Evolutionary conservation across 495 filamentous ascomycete genomes (phyloP), one percentile per base, ranked within the genome.

Genomic region (Penicillium lividum): DNA sequence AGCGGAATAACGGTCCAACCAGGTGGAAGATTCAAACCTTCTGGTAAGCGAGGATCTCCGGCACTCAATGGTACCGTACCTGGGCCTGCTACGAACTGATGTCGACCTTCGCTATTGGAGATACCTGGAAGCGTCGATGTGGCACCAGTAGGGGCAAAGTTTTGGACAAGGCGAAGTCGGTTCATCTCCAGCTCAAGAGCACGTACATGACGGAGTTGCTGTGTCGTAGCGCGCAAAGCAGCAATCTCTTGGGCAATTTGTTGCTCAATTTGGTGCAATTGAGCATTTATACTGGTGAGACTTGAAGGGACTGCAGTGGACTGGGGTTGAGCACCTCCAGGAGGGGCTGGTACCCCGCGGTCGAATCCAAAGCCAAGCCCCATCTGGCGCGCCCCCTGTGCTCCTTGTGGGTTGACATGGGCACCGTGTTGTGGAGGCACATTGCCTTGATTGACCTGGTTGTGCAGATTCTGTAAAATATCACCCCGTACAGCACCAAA

Each of bases 1-100:
- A 92, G 77, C 52, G 89, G 89, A 33, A 89, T 73, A 29, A 95
- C 68, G 25, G 84, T 86, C 90, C 90, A 95, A 7, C 90, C 90
- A 42, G 81, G 77, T 3, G 91, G 91, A 30, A 95, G 82, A 11
- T 73, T 82, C 13, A 93, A 76, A 8, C 91, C 90, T 40, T 86
- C 82, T 3, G 90, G 90, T 18, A 93, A 75, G 43, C 88, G 84
- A 25, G 83, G 67, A 65, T 90, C 86, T 18, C 87, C 89, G 13
- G 88, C 72, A 25, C 80, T 77, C 54, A 92, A 79, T 7, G 84
- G 71, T 38, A 71, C 62, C 10, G 69, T 54, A 4, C 59, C 57
- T 13, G 73, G 71, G 54, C 64, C 67, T n/a, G 76, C 55, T 11
- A 72, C 54, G 44, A 73, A 71, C 57, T 74, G 67, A 53, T 66